Evolutionary conservation across 129 eudicot species (phyloP).

Genomic region (Artemisia annua): DNA sequence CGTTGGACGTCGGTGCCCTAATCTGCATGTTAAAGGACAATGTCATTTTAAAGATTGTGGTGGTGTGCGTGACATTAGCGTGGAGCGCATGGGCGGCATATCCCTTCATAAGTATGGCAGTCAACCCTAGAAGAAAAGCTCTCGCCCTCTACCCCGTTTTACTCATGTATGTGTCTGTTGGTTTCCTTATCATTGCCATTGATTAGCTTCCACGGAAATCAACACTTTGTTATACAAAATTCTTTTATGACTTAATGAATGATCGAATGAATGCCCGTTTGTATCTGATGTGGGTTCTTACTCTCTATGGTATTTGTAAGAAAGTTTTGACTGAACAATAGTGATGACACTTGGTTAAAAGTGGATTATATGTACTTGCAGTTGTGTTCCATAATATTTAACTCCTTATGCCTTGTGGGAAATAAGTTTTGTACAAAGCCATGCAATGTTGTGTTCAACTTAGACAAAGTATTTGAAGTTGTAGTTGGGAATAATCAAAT

Average conservation of each 20-base stretch:
- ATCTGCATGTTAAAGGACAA: conserved; percentile 84
- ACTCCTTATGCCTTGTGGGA: no score
- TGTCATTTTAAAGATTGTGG: conserved; percentile 66
- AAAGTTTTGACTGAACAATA: conserved; percentile 21
- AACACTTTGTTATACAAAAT: conserved; percentile 16
- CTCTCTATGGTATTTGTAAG: conserved; percentile 17
- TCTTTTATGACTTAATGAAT: conserved; percentile 17
- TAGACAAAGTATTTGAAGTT: no score
- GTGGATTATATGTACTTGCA: no score
- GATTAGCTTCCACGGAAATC: conserved; percentile 40
- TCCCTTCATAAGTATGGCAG: conserved; percentile 93
- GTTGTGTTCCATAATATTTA: no score
- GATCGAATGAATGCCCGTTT: background rate
- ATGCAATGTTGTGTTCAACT: no score
- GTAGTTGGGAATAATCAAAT: no score
- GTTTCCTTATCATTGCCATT: conserved; percentile 93
- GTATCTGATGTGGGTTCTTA: conserved; percentile 1
- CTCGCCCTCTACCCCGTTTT: conserved; percentile 93
- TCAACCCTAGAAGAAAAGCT: conserved; percentile 88
- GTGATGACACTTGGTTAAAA: background rate
- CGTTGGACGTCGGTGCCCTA: conserved; percentile 83
- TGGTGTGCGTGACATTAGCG: conserved; percentile 34
- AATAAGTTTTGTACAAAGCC: no score
- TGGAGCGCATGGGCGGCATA: conserved; percentile 83
- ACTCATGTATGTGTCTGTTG: conserved; percentile 96